Percentiles rank a stretch among this genome's conserved stretches.
phyloP scores from a whole-genome alignment of 1,139 yeast species.

The Sugiyamaella grinbergsii region DNA sequence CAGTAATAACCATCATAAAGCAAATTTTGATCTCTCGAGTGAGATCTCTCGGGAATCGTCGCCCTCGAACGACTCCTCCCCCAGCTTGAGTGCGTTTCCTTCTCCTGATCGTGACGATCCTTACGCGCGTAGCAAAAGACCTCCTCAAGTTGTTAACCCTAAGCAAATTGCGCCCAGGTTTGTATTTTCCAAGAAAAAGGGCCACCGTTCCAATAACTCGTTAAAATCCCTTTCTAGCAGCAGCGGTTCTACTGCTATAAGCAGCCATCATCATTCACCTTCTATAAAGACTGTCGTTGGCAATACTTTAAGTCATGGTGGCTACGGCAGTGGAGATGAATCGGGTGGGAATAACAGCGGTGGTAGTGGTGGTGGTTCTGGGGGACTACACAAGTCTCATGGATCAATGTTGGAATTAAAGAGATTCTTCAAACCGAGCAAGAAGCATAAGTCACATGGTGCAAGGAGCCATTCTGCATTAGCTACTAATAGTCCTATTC shows the following conservation, averaged over 20 bases:
- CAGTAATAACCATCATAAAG: not conserved
- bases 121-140: slow-evolving; percentile 40
- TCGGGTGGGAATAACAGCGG: not conserved
- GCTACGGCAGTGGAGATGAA: slow-evolving; percentile 17
- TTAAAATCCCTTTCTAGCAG: slow-evolving; percentile 5
- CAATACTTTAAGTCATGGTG: slow-evolving; percentile 1
- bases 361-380: not conserved
- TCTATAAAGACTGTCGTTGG: slow-evolving; percentile 15
- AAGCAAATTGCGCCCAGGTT: slow-evolving; percentile 43
- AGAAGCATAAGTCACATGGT: slow-evolving; percentile 23
- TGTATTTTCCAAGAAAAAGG: slow-evolving; percentile 37
- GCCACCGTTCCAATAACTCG: slow-evolving; percentile 19
- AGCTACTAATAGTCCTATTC: slow-evolving; percentile 28
- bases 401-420: slow-evolving; percentile 46
- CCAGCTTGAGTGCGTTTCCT: slow-evolving; percentile 31
- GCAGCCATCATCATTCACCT: slow-evolving; percentile 4
- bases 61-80: slow-evolving; percentile 27
- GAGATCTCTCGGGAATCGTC: slow-evolving; percentile 29
- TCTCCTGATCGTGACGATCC: slow-evolving; percentile 40
- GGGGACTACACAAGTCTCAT: slow-evolving; percentile 29
- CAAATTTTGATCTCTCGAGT: slow-evolving; percentile 20
- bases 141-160: slow-evolving; percentile 37
- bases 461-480: slow-evolving; percentile 14
- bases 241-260: not conserved
- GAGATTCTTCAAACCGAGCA: slow-evolving; percentile 42